Conservation (phyloP, 2,329 filamentous ascomycete species). For the Basipetospora chlamydospora region DNA sequence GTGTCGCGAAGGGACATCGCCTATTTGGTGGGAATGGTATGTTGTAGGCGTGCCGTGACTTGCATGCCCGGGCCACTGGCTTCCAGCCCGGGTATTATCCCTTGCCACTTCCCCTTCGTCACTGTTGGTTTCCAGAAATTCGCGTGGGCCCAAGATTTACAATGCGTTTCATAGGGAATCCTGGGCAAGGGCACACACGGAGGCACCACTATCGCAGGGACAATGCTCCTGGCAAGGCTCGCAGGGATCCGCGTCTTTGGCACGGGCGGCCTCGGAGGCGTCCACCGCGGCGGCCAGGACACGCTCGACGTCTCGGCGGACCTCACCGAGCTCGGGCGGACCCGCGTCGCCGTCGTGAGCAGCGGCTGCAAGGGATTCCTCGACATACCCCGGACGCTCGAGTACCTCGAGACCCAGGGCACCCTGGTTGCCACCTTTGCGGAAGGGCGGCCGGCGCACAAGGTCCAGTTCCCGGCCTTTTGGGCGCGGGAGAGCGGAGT, state of each 20-base stretch:
- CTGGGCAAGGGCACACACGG: conserved; percentile 60
- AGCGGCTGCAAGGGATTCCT: conserved; percentile 94
- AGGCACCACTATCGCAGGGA: conserved; percentile 85
- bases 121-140: too few species aligned
- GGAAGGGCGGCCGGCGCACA: conserved; percentile 50
- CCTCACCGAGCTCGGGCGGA: conserved; percentile 82
- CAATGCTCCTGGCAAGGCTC: conserved; percentile 75
- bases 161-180: conserved; percentile 33
- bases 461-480: conserved; percentile 82
- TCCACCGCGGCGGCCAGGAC: conserved; percentile 75
- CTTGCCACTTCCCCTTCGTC: too few species aligned
- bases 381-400: conserved; percentile 78
- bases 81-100: too few species aligned
- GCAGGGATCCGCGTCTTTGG: conserved; percentile 89
- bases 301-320: conserved; percentile 93
- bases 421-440: conserved; percentile 82
- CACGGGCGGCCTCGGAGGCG: conserved; percentile 85
- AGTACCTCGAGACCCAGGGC: conserved; percentile 57
- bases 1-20: conserved; percentile 78
- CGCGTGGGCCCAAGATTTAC: background rate
- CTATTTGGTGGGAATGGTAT: conserved; percentile 63
- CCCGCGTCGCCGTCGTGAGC: conserved; percentile 73
- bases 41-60: conserved; percentile 13
- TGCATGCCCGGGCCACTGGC: too few species aligned
- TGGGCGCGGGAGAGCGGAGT: conserved; percentile 79